These are phyloP conservation scores for Lyophyllum semitale DNA, from an alignment of 768 basidiomycete species.

Conservation along the genomic window DNA sequence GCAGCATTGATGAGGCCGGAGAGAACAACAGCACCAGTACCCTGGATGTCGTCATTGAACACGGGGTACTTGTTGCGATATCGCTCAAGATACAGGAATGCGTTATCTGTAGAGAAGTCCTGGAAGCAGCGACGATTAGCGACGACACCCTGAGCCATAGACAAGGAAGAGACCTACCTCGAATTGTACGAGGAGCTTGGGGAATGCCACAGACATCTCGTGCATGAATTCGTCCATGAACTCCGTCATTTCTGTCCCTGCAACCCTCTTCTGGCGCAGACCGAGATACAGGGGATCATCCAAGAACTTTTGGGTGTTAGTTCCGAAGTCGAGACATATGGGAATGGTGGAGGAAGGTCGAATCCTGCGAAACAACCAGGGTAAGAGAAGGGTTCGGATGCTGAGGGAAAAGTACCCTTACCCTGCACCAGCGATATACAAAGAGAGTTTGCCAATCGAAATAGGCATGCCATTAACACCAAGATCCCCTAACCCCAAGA, in stretches of 20 bases:
- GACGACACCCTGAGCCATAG: not conserved
- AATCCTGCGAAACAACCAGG: constrained; percentile 44
- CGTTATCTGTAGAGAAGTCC: constrained; percentile 93
- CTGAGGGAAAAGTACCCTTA: constrained; percentile 30
- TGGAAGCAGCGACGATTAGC: constrained; percentile 24
- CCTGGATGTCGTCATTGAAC: constrained; percentile 92
- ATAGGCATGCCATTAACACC: constrained; percentile 88
- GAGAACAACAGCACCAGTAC: constrained; percentile 89
- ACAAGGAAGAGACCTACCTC: constrained; percentile 45
- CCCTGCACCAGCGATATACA: constrained; percentile 92
- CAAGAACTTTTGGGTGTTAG: constrained; percentile 78
- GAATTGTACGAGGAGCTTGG: constrained; percentile 84
- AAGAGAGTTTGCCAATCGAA: constrained; percentile 88
- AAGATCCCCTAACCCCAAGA: constrained; percentile 85
- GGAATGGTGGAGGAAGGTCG: constrained; percentile 79
- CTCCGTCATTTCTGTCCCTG: constrained; percentile 64
- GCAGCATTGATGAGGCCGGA: constrained; percentile 90
- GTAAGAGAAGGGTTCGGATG: not conserved
- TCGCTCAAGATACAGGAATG: constrained; percentile 80
- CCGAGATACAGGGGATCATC: constrained; percentile 92
- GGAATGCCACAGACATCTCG: constrained; percentile 74
- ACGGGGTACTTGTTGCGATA: constrained; percentile 77
- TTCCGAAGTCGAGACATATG: constrained; percentile 87
- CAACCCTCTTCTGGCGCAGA: constrained; percentile 67
- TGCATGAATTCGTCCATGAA: constrained; percentile 96